Conservation (phyloP, 164 flowering plant genomes). For the Echeveria elegans region DNA sequence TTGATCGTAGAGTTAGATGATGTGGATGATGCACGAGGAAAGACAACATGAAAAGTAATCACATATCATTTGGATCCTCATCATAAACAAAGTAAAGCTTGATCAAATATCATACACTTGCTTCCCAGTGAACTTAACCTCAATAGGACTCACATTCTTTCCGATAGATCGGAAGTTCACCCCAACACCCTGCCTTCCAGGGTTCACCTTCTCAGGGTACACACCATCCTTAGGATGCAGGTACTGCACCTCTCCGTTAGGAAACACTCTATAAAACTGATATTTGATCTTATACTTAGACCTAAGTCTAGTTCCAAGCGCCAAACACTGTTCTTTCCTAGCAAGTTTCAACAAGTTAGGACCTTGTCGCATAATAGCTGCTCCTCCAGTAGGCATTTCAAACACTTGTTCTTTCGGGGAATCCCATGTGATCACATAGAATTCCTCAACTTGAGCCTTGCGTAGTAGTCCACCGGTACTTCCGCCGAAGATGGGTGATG, state of each 20-base stretch:
- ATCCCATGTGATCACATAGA: constrained; percentile 86
- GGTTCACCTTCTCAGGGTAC: constrained; percentile 96
- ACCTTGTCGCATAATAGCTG: constrained; percentile 84
- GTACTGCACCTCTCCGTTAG: constrained; percentile 94
- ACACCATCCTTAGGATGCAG: constrained; percentile 98
- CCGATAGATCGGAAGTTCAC: constrained; percentile 81
- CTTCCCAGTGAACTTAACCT: constrained; percentile 96
- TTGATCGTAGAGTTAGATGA: too few species aligned
- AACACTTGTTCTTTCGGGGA: constrained; percentile 82
- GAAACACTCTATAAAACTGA: constrained; percentile 97
- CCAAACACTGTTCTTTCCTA: constrained; percentile 93
- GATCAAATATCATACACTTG: constrained; percentile 66
- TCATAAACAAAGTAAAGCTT: constrained; percentile 14
- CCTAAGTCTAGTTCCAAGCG: constrained; percentile 84
- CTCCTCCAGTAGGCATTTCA: constrained; percentile 94
- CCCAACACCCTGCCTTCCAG: constrained; percentile 81
- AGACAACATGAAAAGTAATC: neutral
- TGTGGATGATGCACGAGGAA: too few species aligned
- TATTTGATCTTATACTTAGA: constrained; percentile 98
- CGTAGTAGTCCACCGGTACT: constrained; percentile 79
- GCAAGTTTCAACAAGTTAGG: constrained; percentile 82
- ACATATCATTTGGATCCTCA: neutral
- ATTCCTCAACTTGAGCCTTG: constrained; percentile 86
- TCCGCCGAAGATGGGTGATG: constrained; percentile 86
- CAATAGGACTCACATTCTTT: constrained; percentile 77